Evolutionary conservation across 1,284 basidiomycete species (phyloP).

Genomic region (Tetrapyrgos nigripes): DNA sequence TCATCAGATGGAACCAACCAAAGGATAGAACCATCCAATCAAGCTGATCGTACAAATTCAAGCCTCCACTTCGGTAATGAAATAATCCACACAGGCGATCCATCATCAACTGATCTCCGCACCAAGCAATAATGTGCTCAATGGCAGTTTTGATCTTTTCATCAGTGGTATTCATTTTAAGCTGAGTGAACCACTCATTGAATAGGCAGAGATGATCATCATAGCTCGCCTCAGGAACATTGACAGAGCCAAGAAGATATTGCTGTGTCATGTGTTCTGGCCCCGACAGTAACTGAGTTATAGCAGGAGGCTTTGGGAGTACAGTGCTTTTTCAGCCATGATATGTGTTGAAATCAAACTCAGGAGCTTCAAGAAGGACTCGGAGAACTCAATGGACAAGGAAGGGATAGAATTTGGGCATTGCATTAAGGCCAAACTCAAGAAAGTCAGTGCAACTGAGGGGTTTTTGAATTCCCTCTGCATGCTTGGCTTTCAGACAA

Average conservation of each 20-base stretch:
- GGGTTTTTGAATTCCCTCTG: conserved; percentile 26
- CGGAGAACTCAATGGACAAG: conserved; percentile 27
- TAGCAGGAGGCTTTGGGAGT: conserved; percentile 30
- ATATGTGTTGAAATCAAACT: conserved; percentile 28
- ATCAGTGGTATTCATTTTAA: conserved; percentile 21
- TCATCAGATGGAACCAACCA: conserved; percentile 26
- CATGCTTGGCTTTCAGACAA: conserved; percentile 24
- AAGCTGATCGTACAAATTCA: conserved; percentile 24
- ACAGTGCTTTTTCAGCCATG: conserved; percentile 10
- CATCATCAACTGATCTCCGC: background rate
- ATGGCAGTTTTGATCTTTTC: conserved; percentile 15
- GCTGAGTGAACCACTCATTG: conserved; percentile 31
- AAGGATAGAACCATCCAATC: conserved; percentile 23
- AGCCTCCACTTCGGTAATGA: conserved; percentile 15
- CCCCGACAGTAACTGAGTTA: conserved; percentile 32
- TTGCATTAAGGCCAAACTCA: too few species aligned
- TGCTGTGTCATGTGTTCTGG: conserved; percentile 30
- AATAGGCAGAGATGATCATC: conserved; percentile 37
- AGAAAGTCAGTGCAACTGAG: conserved; percentile 5
- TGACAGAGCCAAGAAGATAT: conserved; percentile 37
- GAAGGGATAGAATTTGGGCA: conserved; percentile 10
- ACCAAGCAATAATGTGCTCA: background rate
- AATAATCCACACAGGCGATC: conserved; percentile 1
- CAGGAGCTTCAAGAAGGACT: conserved; percentile 30
- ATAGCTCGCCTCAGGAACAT: conserved; percentile 43